Percentiles rank a stretch among this genome's conserved stretches.
phyloP scores from a whole-genome alignment of 75 land plant genomes.

The Selaginella moellendorffii region DNA sequence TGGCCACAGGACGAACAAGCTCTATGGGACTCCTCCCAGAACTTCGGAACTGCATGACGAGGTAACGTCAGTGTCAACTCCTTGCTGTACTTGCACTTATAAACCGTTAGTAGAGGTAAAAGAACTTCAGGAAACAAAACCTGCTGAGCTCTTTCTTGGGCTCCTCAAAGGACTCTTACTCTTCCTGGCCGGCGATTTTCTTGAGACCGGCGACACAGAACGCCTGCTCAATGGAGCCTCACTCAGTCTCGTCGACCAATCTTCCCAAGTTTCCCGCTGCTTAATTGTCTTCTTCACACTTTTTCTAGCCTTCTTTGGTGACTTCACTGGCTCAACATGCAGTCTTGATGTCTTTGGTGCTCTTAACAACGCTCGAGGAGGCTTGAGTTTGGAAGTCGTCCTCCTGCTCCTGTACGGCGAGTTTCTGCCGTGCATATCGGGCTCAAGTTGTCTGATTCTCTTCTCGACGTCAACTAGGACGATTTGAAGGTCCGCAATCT shows the following conservation, averaged over 20 bases:
- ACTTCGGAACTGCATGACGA: not conserved
- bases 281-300: not conserved
- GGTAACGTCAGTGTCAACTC: not conserved
- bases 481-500: conserved; percentile 1
- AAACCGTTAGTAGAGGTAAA: too few relatives aligned
- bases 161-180: not conserved
- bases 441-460: not conserved
- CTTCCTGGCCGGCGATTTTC: not conserved
- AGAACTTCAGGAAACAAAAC: too few relatives aligned
- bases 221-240: not conserved
- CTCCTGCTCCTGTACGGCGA: not conserved
- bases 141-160: not conserved
- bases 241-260: not conserved
- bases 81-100: too few relatives aligned
- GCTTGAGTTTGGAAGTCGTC: not conserved
- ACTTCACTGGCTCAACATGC: not conserved
- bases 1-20: not conserved
- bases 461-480: not conserved
- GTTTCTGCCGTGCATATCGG: not conserved
- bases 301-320: not conserved
- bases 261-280: not conserved
- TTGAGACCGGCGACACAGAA: not conserved
- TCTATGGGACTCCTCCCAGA: not conserved
- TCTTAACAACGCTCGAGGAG: not conserved
- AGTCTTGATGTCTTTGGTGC: not conserved